These are phyloP conservation scores for Fusarium miscanthi DNA, from an alignment of 2,329 filamentous ascomycete species.

Conservation along the genomic window DNA sequence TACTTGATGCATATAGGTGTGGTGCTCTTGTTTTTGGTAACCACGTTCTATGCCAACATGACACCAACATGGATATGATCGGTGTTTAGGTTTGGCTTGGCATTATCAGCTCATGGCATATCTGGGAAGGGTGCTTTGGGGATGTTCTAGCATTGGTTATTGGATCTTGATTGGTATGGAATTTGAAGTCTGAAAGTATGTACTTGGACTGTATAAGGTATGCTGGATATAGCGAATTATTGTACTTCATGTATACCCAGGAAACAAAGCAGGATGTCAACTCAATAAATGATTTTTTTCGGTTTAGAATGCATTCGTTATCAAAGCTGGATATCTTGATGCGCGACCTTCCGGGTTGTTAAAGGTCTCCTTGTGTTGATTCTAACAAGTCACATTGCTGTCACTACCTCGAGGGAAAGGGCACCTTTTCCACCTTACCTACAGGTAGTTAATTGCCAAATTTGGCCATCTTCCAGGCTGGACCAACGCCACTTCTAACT, in stretches of 20 bases:
- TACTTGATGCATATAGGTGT: background rate
- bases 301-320: background rate
- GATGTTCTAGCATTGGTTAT: slow-evolving; percentile 18
- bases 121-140: slow-evolving; percentile 29
- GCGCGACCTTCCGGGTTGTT: background rate
- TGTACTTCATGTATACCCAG: slow-evolving; percentile 35
- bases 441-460: background rate
- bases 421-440: background rate
- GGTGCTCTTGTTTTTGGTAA: slow-evolving; percentile 15
- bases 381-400: background rate
- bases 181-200: background rate
- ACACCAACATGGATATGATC: background rate
- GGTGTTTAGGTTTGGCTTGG: slow-evolving; percentile 20
- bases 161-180: background rate
- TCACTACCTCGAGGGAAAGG: background rate
- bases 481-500: background rate
- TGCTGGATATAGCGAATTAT: slow-evolving; percentile 13
- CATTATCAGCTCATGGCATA: slow-evolving; percentile 25
- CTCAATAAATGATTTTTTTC: slow-evolving; percentile 7
- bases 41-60: slow-evolving; percentile 26
- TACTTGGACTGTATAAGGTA: slow-evolving; percentile 3
- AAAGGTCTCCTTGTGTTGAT: background rate
- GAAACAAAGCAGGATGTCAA: background rate
- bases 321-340: background rate
- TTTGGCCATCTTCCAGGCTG: background rate